Base-by-base conservation (phyloP, 495 filamentous ascomycete genomes). In the Aspergillus bertholletiae region DNA sequence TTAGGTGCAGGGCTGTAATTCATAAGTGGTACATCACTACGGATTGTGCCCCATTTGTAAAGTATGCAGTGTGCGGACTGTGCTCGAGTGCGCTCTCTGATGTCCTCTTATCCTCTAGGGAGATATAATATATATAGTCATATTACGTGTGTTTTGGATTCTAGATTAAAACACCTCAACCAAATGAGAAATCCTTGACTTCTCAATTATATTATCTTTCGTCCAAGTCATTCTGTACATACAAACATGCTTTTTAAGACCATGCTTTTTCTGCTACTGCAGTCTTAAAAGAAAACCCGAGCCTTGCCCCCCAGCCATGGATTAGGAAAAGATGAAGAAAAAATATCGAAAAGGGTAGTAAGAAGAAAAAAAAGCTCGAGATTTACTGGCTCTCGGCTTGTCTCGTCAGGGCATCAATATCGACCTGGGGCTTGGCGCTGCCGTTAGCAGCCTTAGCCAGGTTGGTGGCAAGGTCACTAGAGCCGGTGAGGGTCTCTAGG, bases 391-490 rank as follows among this genome's bases (percentile, higher is more conserved):
- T 49, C 18, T 72, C 71, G 2, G 73, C 71, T 46, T 69, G 58
- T 53, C 59, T 63, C 13, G 67, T 71, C 59, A 74, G 57, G 49
- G 55, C 61, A 7, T 72, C 73, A 43, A 76, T 57, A 60, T 76
- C 59, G 28, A 71, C 71, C 57, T 70, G 67, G 45, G 64, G 39
- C 12, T 53, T 58, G 50, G 58, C 34, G 21, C 45, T 55, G 43
- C 65, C 64, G 40, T 61, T 65, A 30, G 53, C 22, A 15, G 45
- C 43, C 3, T 46, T 53, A 20, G 48, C 48, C 5, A 49, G 48
- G 12, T 51, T 28, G 11, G 53, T 41, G 2, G 40, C 39, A 35
- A 61, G 59, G 17, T 63, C 61, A 34, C 62, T 53, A 2, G 59
- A 51, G 27, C 63, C 57, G 32, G 59, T 58, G 47, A 78, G 61